phyloP scores from a whole-genome alignment of 75 land plant species.

The Pinus albicaulis region DNA sequence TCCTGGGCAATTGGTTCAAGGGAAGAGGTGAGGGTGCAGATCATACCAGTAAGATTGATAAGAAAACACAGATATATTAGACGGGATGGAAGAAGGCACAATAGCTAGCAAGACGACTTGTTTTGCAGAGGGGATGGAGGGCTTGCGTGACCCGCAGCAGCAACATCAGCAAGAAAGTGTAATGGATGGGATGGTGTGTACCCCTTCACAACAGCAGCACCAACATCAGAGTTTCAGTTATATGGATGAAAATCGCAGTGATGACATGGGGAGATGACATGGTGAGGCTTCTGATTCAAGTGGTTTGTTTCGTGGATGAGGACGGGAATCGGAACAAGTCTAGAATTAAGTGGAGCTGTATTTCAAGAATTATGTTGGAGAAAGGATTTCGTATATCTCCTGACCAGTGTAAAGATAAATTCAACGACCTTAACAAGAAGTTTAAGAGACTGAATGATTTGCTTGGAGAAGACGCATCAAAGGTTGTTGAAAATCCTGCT shows the following conservation, averaged over 20 bases:
- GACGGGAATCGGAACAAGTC: slow-evolving; percentile 60
- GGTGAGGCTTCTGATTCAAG: slow-evolving; percentile 55
- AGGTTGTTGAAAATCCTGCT: slow-evolving; percentile 62
- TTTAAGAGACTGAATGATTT: slow-evolving; percentile 69
- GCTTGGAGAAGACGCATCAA: slow-evolving; percentile 48
- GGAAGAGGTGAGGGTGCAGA: too few species aligned
- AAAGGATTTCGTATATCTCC: slow-evolving; percentile 61
- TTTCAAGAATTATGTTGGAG: slow-evolving; percentile 53
- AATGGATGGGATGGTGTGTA: neutral
- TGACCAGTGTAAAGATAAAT: slow-evolving; percentile 74
- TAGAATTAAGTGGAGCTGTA: slow-evolving; percentile 73
- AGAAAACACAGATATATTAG: too few species aligned
- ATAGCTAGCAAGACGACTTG: too few species aligned
- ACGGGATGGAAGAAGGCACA: neutral
- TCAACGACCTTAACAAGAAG: slow-evolving; percentile 69
- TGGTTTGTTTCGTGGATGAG: slow-evolving; percentile 42
- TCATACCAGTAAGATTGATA: too few species aligned
- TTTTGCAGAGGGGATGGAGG: too few species aligned
- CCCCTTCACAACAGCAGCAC: neutral
- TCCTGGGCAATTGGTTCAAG: too few species aligned
- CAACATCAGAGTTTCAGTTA: too few species aligned
- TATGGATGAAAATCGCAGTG: too few species aligned
- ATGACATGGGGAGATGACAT: slow-evolving; percentile 53
- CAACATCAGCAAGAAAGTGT: too few species aligned
- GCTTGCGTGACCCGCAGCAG: too few species aligned